phyloP scores from a whole-genome alignment of 768 basidiomycete species.

The Suillus lakei region DNA sequence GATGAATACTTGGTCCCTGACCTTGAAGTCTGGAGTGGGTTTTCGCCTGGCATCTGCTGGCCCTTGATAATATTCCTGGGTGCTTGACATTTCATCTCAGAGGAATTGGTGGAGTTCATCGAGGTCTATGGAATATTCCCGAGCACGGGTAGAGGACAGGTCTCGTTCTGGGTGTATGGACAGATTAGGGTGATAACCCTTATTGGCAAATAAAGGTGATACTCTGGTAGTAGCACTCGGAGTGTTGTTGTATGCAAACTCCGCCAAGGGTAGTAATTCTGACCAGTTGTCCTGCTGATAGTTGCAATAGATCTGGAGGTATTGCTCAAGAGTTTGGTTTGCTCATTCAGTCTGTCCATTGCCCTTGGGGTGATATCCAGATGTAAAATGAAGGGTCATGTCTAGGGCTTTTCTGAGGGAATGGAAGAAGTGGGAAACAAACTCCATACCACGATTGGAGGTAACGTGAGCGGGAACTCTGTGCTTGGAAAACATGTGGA shows the following conservation, averaged over 20 bases:
- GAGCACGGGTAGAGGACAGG: constrained; percentile 20
- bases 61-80: too few species aligned
- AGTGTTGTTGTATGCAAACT: constrained; percentile 40
- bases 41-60: too few species aligned
- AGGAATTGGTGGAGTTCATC: constrained; percentile 22
- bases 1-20: too few species aligned
- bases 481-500: constrained; percentile 29
- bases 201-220: constrained; percentile 38
- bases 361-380: constrained; percentile 28
- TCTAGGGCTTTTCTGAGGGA: constrained; percentile 32
- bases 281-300: constrained; percentile 44
- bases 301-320: too few species aligned
- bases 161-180: constrained; percentile 19
- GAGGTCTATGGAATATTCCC: constrained; percentile 26
- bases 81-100: constrained; percentile 19
- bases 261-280: constrained; percentile 31
- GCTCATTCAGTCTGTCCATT: constrained; percentile 25
- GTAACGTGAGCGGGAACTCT: too few species aligned
- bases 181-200: constrained; percentile 30
- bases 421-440: constrained; percentile 38
- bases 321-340: too few species aligned
- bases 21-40: too few species aligned
- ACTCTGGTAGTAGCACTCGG: constrained; percentile 30
- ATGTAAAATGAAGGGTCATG: constrained; percentile 29
- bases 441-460: too few species aligned